A percentile compares a stretch with the other conserved stretches of the same genome.
Evolutionary conservation across 139 green algal genomes (phyloP).

Genomic region (Deuterostichococcus epilithicus): DNA sequence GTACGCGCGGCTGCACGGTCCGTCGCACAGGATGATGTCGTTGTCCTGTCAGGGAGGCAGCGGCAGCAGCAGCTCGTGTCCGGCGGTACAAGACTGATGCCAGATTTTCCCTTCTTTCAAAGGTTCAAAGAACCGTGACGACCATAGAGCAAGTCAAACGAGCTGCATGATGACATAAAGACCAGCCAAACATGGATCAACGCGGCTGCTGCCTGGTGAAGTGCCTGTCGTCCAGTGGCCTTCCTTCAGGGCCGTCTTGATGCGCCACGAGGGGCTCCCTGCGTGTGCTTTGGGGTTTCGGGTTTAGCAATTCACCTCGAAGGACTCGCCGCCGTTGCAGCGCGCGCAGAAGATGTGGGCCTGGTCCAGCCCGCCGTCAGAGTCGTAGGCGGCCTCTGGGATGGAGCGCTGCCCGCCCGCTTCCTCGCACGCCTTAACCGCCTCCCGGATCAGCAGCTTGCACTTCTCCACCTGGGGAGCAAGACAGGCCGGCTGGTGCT

Average conservation of each 20-base stretch:
- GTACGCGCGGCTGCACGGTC: constrained; percentile 74
- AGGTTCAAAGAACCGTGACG: constrained; percentile 8
- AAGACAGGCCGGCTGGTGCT: too few species aligned
- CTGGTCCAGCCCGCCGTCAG: constrained; percentile 61
- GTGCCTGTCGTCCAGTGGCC: too few species aligned
- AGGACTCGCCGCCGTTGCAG: constrained; percentile 50
- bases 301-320: constrained; percentile 31
- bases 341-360: constrained; percentile 78
- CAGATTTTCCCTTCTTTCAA: not conserved
- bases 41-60: constrained; percentile 62
- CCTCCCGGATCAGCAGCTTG: constrained; percentile 56
- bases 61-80: not conserved
- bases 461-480: constrained; percentile 37
- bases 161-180: too few species aligned
- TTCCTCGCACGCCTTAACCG: constrained; percentile 54
- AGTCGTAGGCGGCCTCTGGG: constrained; percentile 47
- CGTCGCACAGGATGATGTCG: constrained; percentile 92
- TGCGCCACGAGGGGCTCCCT: not conserved
- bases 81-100: not conserved
- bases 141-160: too few species aligned
- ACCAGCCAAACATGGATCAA: too few species aligned
- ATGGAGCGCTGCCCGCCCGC: constrained; percentile 33
- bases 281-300: not conserved
- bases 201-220: too few species aligned
- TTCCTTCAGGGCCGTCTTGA: too few species aligned